Conservation (phyloP, 2,329 filamentous ascomycete genomes). For the Septoria linicola region DNA sequence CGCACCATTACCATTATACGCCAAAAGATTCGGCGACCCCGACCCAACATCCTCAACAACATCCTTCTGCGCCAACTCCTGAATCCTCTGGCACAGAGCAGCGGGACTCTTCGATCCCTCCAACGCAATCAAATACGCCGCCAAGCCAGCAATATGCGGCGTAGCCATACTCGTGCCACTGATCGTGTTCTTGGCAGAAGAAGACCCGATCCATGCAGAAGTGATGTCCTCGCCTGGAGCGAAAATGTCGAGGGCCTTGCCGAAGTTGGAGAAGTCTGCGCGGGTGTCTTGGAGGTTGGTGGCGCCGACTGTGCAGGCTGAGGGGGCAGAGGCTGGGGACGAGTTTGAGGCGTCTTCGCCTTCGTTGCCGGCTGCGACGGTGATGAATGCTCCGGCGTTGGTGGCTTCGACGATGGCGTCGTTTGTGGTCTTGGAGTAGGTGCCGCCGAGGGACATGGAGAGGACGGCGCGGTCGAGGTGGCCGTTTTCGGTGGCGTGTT, state of each 20-base stretch:
- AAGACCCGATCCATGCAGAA: conserved; percentile 49
- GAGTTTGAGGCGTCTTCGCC: conserved; percentile 30
- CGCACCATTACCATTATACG: conserved; percentile 17
- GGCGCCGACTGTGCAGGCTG: conserved; percentile 41
- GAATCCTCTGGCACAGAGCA: conserved; percentile 17
- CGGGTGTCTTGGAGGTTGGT: conserved; percentile 32
- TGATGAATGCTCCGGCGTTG: conserved; percentile 41
- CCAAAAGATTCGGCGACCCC: conserved; percentile 19
- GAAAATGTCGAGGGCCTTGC: conserved; percentile 41
- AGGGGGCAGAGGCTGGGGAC: conserved; percentile 41
- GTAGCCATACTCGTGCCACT: conserved; percentile 49
- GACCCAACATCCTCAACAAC: conserved; percentile 12
- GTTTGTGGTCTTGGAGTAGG: conserved; percentile 41
- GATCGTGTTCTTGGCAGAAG: conserved; percentile 48
- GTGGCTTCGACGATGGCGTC: conserved; percentile 40
- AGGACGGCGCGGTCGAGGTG: conserved; percentile 59
- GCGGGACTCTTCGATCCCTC: conserved; percentile 15
- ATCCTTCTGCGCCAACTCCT: conserved; percentile 13
- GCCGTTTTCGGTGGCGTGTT: conserved; percentile 68
- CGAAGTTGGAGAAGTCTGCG: conserved; percentile 44
- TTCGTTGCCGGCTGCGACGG: conserved; percentile 41
- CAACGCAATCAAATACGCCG: conserved; percentile 21
- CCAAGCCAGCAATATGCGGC: conserved; percentile 29
- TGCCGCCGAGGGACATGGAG: conserved; percentile 45
- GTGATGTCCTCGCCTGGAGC: conserved; percentile 54